Evolutionary conservation across 2,329 filamentous ascomycete species (phyloP).

Genomic region (Xylaria sp.): DNA sequence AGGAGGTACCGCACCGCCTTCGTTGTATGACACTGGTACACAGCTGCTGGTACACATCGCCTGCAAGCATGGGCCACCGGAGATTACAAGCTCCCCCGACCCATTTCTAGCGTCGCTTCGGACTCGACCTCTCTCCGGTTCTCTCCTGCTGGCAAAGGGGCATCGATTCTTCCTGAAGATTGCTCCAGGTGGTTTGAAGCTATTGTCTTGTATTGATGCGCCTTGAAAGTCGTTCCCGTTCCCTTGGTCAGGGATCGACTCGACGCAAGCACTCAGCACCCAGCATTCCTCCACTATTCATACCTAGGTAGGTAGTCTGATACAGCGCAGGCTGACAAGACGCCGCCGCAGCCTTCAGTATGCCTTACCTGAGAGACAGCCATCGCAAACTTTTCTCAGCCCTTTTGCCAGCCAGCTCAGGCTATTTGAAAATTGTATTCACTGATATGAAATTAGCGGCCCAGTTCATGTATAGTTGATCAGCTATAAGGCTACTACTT

Average conservation of each 20-base stretch:
- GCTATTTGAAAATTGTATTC: slow-evolving; percentile 17
- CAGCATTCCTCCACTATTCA: background rate
- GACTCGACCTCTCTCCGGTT: background rate
- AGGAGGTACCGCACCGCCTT: background rate
- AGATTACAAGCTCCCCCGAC: slow-evolving; percentile 31
- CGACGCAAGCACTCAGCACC: background rate
- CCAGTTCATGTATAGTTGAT: background rate
- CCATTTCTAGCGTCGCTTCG: slow-evolving; percentile 18
- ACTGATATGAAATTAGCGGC: slow-evolving; percentile 12
- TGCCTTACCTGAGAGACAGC: slow-evolving; percentile 22
- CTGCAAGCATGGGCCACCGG: slow-evolving; percentile 30
- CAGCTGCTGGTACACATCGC: background rate
- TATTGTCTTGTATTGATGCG: background rate
- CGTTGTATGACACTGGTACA: background rate
- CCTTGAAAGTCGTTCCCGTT: background rate
- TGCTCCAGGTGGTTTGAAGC: background rate
- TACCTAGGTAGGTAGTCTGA: too few species aligned
- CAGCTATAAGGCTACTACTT: background rate
- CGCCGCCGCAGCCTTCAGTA: slow-evolving; percentile 9
- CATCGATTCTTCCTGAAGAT: background rate
- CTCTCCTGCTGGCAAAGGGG: slow-evolving; percentile 2
- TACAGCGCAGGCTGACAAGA: slow-evolving; percentile 20
- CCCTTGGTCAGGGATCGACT: background rate
- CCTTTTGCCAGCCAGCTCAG: slow-evolving; percentile 29
- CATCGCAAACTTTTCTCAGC: slow-evolving; percentile 14